Conservation (phyloP, 176 grass and related monocot species). For the Sorghum bicolor region DNA sequence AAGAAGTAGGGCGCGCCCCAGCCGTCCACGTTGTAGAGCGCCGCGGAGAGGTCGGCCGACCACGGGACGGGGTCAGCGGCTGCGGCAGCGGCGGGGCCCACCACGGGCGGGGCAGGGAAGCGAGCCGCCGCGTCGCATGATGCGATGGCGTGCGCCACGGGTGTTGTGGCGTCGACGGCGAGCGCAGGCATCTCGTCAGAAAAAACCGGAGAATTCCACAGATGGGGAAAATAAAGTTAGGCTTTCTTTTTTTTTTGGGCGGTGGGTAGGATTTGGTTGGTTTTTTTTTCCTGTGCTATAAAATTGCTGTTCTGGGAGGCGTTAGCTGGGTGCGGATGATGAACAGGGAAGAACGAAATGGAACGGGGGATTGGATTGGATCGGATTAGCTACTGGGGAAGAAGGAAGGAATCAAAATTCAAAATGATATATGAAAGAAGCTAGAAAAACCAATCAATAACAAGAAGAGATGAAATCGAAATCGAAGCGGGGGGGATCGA, state of each 20-base stretch:
- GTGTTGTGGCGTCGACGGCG: slow-evolving; percentile 68
- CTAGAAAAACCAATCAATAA: not conserved
- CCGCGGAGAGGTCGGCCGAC: slow-evolving; percentile 70
- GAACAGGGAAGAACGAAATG: not conserved
- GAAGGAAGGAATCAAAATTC: not conserved
- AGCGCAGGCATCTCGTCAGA: slow-evolving; percentile 92
- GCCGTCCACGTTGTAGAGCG: slow-evolving; percentile 84
- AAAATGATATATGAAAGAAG: not conserved
- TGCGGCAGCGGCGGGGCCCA: slow-evolving; percentile 9
- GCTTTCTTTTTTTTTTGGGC: not conserved
- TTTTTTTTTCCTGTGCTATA: slow-evolving; percentile 16
- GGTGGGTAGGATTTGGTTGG: not conserved
- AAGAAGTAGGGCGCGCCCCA: slow-evolving; percentile 92
- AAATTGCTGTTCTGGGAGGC: not conserved
- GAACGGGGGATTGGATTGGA: not conserved
- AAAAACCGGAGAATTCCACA: slow-evolving; percentile 55
- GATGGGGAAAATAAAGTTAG: slow-evolving; percentile 7
- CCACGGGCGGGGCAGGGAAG: slow-evolving; percentile 45
- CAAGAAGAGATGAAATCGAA: slow-evolving; percentile 4
- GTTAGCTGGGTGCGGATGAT: slow-evolving; percentile 19
- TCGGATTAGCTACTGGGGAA: not conserved
- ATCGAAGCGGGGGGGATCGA: slow-evolving; percentile 8
- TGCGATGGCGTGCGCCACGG: slow-evolving; percentile 51
- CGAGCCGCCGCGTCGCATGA: slow-evolving; percentile 60
- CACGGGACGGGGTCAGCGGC: slow-evolving; percentile 17